Percentiles rank a stretch among this genome's conserved stretches.
phyloP scores from a whole-genome alignment of 1,139 yeast species.

The Sugiyamaella novakii region DNA sequence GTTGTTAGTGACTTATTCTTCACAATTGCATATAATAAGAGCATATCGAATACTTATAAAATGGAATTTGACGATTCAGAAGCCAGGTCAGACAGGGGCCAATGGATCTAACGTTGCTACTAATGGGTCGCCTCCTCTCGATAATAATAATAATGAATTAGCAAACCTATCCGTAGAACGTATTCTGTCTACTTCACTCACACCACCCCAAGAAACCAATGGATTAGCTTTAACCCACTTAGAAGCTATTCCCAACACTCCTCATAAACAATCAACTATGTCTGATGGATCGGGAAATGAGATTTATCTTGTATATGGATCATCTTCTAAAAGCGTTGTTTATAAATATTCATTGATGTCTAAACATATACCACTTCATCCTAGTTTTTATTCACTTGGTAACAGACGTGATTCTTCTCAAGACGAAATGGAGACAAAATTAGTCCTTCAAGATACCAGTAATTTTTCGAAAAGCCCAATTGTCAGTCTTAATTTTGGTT shows the following conservation, averaged over 20 bases:
- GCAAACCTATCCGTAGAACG: slow-evolving; percentile 26
- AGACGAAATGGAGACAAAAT: slow-evolving; percentile 20
- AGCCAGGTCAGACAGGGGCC: slow-evolving; percentile 11
- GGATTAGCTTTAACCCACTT: slow-evolving; percentile 35
- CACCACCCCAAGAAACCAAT: slow-evolving; percentile 20
- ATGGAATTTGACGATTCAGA: slow-evolving; percentile 47
- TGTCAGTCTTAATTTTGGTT: slow-evolving; percentile 27
- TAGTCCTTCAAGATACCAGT: slow-evolving; percentile 11
- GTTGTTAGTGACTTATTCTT: slow-evolving; percentile 53
- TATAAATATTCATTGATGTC: slow-evolving; percentile 34
- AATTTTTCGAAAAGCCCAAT: slow-evolving; percentile 24
- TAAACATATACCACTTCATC: slow-evolving; percentile 40
- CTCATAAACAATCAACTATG: slow-evolving; percentile 25
- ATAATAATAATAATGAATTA: slow-evolving; percentile 22
- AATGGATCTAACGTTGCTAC: slow-evolving; percentile 1
- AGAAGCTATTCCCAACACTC: slow-evolving; percentile 34
- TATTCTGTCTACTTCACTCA: slow-evolving; percentile 23
- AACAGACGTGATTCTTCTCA: slow-evolving; percentile 24
- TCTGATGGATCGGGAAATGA: slow-evolving; percentile 45
- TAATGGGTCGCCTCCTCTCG: slow-evolving; percentile 16
- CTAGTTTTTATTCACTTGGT: slow-evolving; percentile 35
- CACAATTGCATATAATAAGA: slow-evolving; percentile 46
- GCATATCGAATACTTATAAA: slow-evolving; percentile 55
- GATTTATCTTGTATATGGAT: slow-evolving; percentile 42
- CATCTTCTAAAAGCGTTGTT: slow-evolving; percentile 28